Conservation (phyloP, 768 basidiomycete species). For the Galerina sulciceps region DNA sequence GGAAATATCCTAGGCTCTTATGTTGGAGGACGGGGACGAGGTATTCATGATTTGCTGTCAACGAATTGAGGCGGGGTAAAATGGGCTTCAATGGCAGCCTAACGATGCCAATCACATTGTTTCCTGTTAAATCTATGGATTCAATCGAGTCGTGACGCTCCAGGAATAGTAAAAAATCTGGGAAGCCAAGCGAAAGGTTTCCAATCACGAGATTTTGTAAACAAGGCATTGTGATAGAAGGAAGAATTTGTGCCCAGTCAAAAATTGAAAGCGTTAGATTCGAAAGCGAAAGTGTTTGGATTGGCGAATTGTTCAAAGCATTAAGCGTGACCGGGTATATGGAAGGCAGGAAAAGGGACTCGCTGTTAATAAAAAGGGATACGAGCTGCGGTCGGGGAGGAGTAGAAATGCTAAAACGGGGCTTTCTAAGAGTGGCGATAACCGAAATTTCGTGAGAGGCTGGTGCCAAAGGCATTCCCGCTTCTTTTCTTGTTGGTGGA, state of each 20-base stretch:
- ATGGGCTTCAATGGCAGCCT: neutral
- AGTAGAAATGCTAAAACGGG: neutral
- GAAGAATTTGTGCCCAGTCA: conserved; percentile 23
- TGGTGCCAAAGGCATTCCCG: neutral
- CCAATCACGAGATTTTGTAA: conserved; percentile 17
- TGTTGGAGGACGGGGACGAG: conserved; percentile 7
- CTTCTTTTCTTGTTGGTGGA: no score
- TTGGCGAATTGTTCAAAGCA: conserved; percentile 16
- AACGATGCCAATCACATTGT: conserved; percentile 4
- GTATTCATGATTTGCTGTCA: conserved; percentile 4
- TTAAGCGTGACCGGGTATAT: conserved; percentile 14
- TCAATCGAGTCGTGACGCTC: conserved; percentile 23
- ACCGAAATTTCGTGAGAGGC: neutral
- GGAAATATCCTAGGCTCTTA: conserved; percentile 2
- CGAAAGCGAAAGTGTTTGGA: conserved; percentile 18
- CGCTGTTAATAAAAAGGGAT: neutral
- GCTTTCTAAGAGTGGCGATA: neutral
- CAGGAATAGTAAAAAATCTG: conserved; percentile 22
- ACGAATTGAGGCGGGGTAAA: conserved; percentile 4
- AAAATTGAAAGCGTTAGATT: conserved; percentile 14
- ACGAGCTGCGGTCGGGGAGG: neutral
- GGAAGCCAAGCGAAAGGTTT: conserved; percentile 16
- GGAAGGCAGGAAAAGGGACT: neutral
- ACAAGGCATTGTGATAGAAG: conserved; percentile 14
- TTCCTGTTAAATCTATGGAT: conserved; percentile 17